Base-by-base conservation (phyloP, 2,329 filamentous ascomycete species). In the Dactylonectria macrodidyma region DNA sequence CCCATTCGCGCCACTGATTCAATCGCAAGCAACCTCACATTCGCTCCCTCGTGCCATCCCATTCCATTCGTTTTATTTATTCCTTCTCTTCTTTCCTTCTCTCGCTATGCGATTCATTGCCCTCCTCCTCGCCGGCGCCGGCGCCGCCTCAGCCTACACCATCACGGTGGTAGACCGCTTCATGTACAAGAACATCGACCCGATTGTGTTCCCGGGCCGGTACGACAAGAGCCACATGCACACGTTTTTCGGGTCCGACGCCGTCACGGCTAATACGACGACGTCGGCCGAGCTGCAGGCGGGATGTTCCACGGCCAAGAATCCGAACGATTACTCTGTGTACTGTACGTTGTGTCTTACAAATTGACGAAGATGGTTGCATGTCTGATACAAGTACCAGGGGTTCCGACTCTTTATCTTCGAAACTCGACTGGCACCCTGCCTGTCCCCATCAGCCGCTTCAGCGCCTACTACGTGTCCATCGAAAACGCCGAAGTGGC, bases 291-390 rank as follows among this genome's bases (percentile, higher is more conserved):
- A 70, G 61, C 78, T 86, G 0, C 82, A 84, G 46, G 71, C 74
- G 2, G 84, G 84, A 5, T 86, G 84, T 77, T 81, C 83, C 4
- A 82, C 78, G 4, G 81, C 78, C 14, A 75, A 84, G 66, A 86
- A 86, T 75, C 81, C 83, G n/a, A 86, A 86, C 61, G 84, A 86
- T 62, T 75, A 84, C 1, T 84, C 82, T 0, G 75, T 80, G 1
- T 86, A 86, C 78, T 86, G 81, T 57, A 16, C 46, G 55, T 57
- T 24, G 10, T 11, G 2, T 19, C 19, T 19, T n/a, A 30, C n/a
- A 1, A 10, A 2, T 2, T 8, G 3, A 30, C 3, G 5, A n/a
- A n/a, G 2, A 3, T 16, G 26, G 7, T 8, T 30, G 12, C 6
- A 5, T n/a, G 3, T n/a, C 48, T 51, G 30, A 51, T 5, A 16